phyloP scores from a whole-genome alignment of 2,329 filamentous ascomycete genomes.

The Ophiostoma ulmi region DNA sequence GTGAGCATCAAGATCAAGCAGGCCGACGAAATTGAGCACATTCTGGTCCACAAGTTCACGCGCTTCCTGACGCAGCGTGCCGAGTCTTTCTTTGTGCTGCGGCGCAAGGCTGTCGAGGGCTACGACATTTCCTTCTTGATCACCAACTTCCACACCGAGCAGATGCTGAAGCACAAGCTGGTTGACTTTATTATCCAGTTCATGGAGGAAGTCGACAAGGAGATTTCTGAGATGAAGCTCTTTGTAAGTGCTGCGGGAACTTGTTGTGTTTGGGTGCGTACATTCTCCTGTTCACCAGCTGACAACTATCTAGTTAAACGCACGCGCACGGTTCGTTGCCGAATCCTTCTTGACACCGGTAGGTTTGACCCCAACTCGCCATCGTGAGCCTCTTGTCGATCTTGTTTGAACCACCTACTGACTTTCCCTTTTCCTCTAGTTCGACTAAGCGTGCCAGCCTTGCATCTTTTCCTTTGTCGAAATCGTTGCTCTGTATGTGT shows the following conservation, averaged over 20 bases:
- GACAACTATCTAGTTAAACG: slow-evolving; percentile 65
- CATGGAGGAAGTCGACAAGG: slow-evolving; percentile 99
- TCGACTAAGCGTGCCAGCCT: slow-evolving; percentile 14
- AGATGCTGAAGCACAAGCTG: slow-evolving; percentile 98
- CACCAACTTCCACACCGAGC: slow-evolving; percentile 97
- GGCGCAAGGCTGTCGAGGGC: slow-evolving; percentile 94
- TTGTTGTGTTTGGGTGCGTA: not conserved
- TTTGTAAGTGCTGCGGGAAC: slow-evolving; percentile 64
- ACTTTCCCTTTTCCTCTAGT: slow-evolving; percentile 8
- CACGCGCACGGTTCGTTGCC: slow-evolving; percentile 91
- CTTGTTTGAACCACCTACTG: not conserved
- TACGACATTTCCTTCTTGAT: slow-evolving; percentile 99
- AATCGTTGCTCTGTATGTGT: not conserved
- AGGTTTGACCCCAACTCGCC: not conserved
- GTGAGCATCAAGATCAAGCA: slow-evolving; percentile 99
- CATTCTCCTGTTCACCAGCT: not conserved
- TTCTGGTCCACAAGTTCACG: slow-evolving; percentile 97
- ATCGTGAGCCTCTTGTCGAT: too few species aligned
- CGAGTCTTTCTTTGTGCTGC: slow-evolving; percentile 92
- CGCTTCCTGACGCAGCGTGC: slow-evolving; percentile 93
- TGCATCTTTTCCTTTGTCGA: not conserved
- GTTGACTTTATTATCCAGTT: slow-evolving; percentile 99
- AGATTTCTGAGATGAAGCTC: slow-evolving; percentile 99
- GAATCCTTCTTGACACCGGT: slow-evolving; percentile 92
- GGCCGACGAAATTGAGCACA: slow-evolving; percentile 97